A percentile compares a stretch with the other conserved stretches of the same genome.
Conservation (phyloP, 2,329 filamentous ascomycete genomes). For the Achaetomium macrosporum region DNA sequence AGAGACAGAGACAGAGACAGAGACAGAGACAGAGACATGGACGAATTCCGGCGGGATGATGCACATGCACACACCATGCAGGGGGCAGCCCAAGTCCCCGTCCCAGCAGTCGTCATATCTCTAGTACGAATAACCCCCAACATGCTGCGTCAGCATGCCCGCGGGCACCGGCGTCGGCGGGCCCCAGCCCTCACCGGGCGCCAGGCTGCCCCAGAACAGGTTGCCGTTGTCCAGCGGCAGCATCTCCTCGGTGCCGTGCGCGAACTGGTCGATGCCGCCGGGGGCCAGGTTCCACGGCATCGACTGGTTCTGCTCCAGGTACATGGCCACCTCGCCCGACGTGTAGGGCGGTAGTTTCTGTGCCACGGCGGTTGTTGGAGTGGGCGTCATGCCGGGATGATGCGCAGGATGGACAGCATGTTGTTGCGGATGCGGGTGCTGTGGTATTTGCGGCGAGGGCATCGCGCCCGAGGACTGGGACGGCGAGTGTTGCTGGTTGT, state of each 20-base stretch:
- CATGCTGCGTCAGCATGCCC: not conserved
- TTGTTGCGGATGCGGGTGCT: conserved; percentile 11
- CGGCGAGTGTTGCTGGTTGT: conserved; percentile 18
- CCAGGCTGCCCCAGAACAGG: conserved; percentile 19
- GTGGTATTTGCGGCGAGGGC: conserved; percentile 16
- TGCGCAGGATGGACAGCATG: not conserved
- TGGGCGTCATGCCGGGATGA: no score
- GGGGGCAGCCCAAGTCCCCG: not conserved
- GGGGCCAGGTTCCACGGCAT: conserved; percentile 27
- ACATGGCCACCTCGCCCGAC: conserved; percentile 17
- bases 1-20: no score
- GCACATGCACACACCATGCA: no score
- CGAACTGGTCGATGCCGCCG: conserved; percentile 26
- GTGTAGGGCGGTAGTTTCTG: conserved; percentile 16
- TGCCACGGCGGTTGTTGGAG: no score
- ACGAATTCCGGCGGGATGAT: no score
- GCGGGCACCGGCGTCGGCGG: not conserved
- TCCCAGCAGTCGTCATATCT: not conserved
- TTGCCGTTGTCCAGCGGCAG: conserved; percentile 18
- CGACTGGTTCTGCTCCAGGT: conserved; percentile 22
- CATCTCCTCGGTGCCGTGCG: conserved; percentile 23
- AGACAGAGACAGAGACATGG: no score
- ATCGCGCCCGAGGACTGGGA: conserved; percentile 19
- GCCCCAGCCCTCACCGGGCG: not conserved
- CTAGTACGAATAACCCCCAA: not conserved